Base-by-base conservation (phyloP, 2,329 filamentous ascomycete species). In the Aspergillus japonicus region DNA sequence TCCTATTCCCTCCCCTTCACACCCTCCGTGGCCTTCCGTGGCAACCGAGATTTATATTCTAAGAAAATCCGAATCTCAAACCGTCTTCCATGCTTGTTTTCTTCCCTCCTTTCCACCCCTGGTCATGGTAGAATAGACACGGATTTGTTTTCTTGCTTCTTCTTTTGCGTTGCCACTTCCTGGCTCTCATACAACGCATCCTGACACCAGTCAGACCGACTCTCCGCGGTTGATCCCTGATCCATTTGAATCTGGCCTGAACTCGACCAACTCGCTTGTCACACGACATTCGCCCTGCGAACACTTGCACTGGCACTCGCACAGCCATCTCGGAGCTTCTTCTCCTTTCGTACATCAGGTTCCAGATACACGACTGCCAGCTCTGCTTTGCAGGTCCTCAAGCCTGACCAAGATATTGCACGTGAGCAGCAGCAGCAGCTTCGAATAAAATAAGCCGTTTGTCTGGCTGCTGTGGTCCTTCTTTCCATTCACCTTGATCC, bases 371-470 rank as follows among this genome's bases (percentile, higher is more conserved):
- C 8, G 21, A 44, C 16, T 44, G 14, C 23, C 23, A 26, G 21
- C 47, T 51, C n/a, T 35, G n/a, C 21, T 21, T 29, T 8, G 23
- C 51, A 12, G 26, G 3, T 4, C 6, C n/a, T 14, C 21, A n/a
- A 12, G 24, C 51, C 24, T 10, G 39, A 42, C 39, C 33, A 19
- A 19, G n/a, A 6, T n/a, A 54, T n/a, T 26, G 39, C 57, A 59
- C 57, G 57, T 59, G 57, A 59, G 52, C 57, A 51, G 52, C 57
- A 51, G 52, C 57, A 51, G 16, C 39, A 44, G 39, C 39, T 44
- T 44, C 16, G 39, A 44, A n/a, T 44, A 44, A 44, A 44, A 44
- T 44, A n/a, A 19, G 5, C n/a, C 16, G 39, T 19, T 44, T 19
- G 14, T 16, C 39, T 44, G 39, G 39, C 16, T 19, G 12, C 16